These are phyloP conservation scores for Cladophialophora yegresii DNA, from an alignment of 2,329 filamentous ascomycete genomes.

Conservation along the genomic window DNA sequence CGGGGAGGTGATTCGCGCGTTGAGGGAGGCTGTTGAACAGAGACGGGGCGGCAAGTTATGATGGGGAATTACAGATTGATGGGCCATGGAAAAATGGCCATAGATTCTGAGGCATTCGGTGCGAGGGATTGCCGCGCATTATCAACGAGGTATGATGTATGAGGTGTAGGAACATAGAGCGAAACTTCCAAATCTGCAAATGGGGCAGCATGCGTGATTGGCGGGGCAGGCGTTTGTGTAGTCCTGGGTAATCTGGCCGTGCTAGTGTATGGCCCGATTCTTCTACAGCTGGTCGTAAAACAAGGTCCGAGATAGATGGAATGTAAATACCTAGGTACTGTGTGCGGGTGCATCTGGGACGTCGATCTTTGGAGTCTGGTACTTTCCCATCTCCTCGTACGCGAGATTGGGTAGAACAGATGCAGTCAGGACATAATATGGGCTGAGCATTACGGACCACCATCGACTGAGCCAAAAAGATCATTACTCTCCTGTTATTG, in stretches of 20 bases:
- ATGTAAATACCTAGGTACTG: not conserved
- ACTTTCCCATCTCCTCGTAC: not conserved
- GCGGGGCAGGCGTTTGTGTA: too few species aligned
- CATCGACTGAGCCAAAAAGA: too few species aligned
- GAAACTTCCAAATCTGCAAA: not conserved
- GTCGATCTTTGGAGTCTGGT: not conserved
- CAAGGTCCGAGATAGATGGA: not conserved
- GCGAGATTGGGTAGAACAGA: too few species aligned
- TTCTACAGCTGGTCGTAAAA: not conserved
- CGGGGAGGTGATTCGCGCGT: slow-evolving; percentile 76
- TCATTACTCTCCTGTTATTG: too few species aligned
- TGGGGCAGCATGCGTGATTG: too few species aligned
- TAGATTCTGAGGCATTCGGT: not conserved
- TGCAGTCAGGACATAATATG: too few species aligned
- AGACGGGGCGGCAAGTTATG: slow-evolving; percentile 42
- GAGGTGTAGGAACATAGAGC: not conserved
- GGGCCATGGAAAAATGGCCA: not conserved
- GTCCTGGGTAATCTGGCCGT: too few species aligned
- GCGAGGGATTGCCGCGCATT: not conserved
- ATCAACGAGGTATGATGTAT: not conserved
- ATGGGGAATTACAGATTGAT: slow-evolving; percentile 13
- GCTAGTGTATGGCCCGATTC: not conserved
- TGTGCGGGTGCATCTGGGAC: not conserved
- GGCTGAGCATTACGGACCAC: too few species aligned
- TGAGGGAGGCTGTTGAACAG: slow-evolving; percentile 77